These are phyloP conservation scores for Epichloe glyceriae DNA, from an alignment of 2,329 filamentous ascomycete genomes.

Conservation along the genomic window DNA sequence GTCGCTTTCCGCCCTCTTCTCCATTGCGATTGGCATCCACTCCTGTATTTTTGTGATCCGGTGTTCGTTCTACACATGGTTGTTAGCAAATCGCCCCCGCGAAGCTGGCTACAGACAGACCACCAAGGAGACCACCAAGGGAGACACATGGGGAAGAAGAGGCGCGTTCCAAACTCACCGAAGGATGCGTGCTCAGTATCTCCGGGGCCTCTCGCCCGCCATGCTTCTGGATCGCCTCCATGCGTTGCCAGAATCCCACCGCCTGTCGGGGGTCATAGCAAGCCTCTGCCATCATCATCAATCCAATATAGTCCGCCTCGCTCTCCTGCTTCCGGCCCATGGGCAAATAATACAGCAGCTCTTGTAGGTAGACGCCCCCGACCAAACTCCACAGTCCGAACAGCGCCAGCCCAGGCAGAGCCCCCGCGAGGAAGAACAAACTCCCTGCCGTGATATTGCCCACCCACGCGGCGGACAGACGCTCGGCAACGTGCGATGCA, in stretches of 20 bases:
- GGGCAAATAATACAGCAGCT: slow-evolving; percentile 53
- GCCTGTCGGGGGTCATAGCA: slow-evolving; percentile 63
- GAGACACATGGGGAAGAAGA: too few species aligned
- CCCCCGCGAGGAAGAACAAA: slow-evolving; percentile 34
- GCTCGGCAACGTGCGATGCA: slow-evolving; percentile 55
- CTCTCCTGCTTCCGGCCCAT: slow-evolving; percentile 60
- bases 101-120: too few species aligned
- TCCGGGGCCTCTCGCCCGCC: slow-evolving; percentile 45
- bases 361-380: slow-evolving; percentile 34
- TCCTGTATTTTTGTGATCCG: slow-evolving; percentile 52
- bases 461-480: slow-evolving; percentile 40
- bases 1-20: slow-evolving; percentile 39
- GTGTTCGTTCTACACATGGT: slow-evolving; percentile 36
- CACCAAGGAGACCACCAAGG: too few species aligned
- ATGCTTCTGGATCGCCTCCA: slow-evolving; percentile 37
- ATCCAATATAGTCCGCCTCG: slow-evolving; percentile 68
- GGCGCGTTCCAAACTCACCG: slow-evolving; percentile 31
- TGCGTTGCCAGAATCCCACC: slow-evolving; percentile 51
- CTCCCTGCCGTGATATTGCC: slow-evolving; percentile 37
- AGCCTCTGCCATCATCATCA: slow-evolving; percentile 72
- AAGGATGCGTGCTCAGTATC: slow-evolving; percentile 66
- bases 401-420: slow-evolving; percentile 26
- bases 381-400: slow-evolving; percentile 29
- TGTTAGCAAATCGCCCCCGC: neutral
- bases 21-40: slow-evolving; percentile 46